phyloP scores from a whole-genome alignment of 305 asterid species.

The Withania somnifera region DNA sequence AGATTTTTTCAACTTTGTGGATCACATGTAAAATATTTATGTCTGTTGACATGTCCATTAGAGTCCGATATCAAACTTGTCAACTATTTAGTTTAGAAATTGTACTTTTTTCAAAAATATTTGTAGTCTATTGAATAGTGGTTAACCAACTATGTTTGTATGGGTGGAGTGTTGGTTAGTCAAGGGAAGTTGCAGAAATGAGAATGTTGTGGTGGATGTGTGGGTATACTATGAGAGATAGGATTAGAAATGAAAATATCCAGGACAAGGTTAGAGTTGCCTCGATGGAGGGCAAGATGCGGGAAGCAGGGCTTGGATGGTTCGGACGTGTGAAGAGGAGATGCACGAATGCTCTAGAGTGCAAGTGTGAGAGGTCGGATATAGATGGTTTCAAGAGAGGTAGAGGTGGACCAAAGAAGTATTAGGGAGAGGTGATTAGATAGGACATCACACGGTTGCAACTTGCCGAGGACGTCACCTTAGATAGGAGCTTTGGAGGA shows the following conservation, averaged over 20 bases:
- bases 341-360: neutral
- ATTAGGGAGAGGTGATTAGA: no score
- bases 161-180: neutral
- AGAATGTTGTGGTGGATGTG: neutral
- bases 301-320: neutral
- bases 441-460: no score
- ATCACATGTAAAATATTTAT: neutral
- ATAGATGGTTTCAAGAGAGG: no score
- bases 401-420: no score
- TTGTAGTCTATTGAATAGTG: neutral
- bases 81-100: neutral
- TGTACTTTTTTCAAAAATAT: neutral
- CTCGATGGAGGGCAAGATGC: neutral
- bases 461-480: no score
- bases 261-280: neutral
- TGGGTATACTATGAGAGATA: no score
- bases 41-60: neutral
- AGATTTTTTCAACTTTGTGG: neutral
- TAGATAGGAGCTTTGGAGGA: no score
- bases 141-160: neutral
- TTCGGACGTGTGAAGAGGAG: neutral
- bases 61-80: neutral
- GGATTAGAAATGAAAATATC: neutral
- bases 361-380: neutral
- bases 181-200: neutral